Percentiles rank a stretch among this genome's conserved stretches.
These are phyloP conservation scores for Spizellomyces punctatus DNA, from an alignment of 192 early-diverging fungal genomes.

Conservation along the genomic window DNA sequence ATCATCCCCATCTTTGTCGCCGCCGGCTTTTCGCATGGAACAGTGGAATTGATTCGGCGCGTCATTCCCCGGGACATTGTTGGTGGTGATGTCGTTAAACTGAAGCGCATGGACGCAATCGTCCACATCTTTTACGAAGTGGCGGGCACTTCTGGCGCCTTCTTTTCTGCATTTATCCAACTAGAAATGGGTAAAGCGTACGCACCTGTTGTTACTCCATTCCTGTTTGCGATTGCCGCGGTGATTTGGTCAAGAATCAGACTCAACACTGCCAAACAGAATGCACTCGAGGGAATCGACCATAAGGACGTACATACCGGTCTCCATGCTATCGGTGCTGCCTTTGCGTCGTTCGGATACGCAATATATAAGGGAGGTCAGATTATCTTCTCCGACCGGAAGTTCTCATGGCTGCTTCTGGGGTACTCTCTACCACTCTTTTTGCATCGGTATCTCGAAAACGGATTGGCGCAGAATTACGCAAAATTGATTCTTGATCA, in stretches of 20 bases:
- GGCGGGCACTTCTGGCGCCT: constrained; percentile 60
- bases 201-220: constrained; percentile 51
- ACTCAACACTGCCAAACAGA: constrained; percentile 9
- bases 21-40: constrained; percentile 56
- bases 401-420: constrained; percentile 60
- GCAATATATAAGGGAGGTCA: constrained; percentile 47
- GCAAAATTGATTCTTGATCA: constrained; percentile 48
- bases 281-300: neutral
- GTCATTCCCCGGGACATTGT: constrained; percentile 63
- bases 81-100: constrained; percentile 61
- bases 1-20: constrained; percentile 52
- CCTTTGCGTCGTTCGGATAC: constrained; percentile 47
- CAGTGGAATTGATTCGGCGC: constrained; percentile 63
- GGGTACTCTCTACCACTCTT: constrained; percentile 58
- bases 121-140: constrained; percentile 66
- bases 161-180: constrained; percentile 48
- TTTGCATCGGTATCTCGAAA: constrained; percentile 62
- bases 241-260: constrained; percentile 49
- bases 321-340: constrained; percentile 32
- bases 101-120: constrained; percentile 59
- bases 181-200: constrained; percentile 47
- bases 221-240: constrained; percentile 51
- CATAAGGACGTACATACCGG: constrained; percentile 5
- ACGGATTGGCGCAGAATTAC: constrained; percentile 50
- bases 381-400: constrained; percentile 54